Conservation (phyloP, 225 moss, liverwort and hornwort genomes). For the Thuidium tamariscinum region DNA sequence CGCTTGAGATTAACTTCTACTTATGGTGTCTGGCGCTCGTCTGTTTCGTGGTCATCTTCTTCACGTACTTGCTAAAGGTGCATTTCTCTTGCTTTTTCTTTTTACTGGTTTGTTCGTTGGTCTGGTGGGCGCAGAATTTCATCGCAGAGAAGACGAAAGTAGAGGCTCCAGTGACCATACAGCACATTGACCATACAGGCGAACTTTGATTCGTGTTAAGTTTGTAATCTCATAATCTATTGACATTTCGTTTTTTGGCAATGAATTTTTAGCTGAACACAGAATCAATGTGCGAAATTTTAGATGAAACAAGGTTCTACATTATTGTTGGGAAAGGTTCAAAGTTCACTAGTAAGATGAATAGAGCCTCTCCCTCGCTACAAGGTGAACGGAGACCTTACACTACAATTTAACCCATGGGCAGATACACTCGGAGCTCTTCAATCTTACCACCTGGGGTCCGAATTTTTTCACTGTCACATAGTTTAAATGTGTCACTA, state of each 20-base stretch:
- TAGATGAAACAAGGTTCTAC: too few relatives aligned
- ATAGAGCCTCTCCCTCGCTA: neutral
- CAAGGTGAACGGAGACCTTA: neutral
- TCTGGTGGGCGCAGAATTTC: neutral
- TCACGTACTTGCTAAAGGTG: slow-evolving; percentile 30
- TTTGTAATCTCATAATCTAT: too few relatives aligned
- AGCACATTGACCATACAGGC: neutral
- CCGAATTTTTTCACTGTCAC: neutral
- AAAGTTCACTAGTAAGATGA: neutral
- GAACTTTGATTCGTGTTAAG: too few relatives aligned
- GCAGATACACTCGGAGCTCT: neutral
- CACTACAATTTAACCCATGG: neutral
- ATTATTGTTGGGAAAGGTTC: neutral
- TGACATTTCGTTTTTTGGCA: neutral
- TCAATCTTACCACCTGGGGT: neutral
- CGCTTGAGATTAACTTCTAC: slow-evolving; percentile 1
- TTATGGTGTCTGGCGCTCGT: slow-evolving; percentile 42
- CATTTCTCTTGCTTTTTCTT: neutral
- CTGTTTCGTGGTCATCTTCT: slow-evolving; percentile 8
- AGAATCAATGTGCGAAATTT: neutral
- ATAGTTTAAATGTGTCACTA: neutral
- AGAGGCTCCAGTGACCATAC: neutral
- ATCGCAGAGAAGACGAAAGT: neutral
- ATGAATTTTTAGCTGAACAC: neutral
- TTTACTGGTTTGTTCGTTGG: neutral